Evolutionary conservation across 2,329 filamentous ascomycete species (phyloP), one percentile per base, ranked within the genome.

Genomic region (Raffaelea ambrosiae): DNA sequence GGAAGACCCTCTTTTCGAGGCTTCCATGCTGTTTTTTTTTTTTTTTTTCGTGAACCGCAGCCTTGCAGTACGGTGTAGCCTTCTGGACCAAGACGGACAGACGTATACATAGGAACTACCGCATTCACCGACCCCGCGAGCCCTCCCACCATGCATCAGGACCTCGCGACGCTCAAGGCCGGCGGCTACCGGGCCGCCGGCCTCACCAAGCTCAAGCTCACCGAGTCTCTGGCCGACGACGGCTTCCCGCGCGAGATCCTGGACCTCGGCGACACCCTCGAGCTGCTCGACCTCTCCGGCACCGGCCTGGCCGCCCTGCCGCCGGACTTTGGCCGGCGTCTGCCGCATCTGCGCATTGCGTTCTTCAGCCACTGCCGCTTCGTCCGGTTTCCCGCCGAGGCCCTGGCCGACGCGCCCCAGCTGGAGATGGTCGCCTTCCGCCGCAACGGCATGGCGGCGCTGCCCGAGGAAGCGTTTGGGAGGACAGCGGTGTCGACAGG

Each of bases 361-460:
- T 71, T 72, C 54, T 69, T 74, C 51, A 73, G 71, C 9, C 54
- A 68, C 49, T 74, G 71, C 57, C 61, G 56, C 23, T 74, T 74
- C 53, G 51, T 53, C 3, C 53, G 58, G 19, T 74, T 74, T 48
- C 71, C 71, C 2, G 35, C 44, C 8, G 53, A 52, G 14, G 62
- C 64, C 48, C 59, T 74, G 19, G 64, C 67, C 39, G 53, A 61
- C 57, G 74, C 70, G 48, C 64, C 65, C 5, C 57, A 58, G 43
- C 64, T 74, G n/a, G 69, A 72, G 54, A 74, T 72, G 66, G 66
- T 73, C 33, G 70, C 68, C 4, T 73, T 74, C 51, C 69, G 69
- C 19, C 59, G 59, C 49, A 75, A 75, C 57, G 56, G 57, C 46
- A 74, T 75, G 69, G 53, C 53, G 7, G 53, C 54, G 5, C 59